Evolutionary conservation across 1,284 basidiomycete species (phyloP), one percentile per base, ranked within the genome.

Genomic region (Austroboletus novae-zelandiae): DNA sequence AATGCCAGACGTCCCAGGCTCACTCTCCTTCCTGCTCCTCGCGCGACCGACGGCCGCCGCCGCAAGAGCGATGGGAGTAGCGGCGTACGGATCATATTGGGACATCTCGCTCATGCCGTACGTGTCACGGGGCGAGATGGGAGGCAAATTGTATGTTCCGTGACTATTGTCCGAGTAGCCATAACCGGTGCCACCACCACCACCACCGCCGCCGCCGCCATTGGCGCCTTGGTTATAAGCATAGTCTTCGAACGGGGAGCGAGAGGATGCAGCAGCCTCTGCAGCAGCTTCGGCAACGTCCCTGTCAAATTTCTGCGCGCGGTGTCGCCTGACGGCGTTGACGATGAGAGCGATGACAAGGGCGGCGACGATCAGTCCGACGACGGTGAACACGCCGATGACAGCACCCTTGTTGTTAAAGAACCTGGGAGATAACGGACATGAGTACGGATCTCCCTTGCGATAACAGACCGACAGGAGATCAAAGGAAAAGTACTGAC

Each of bases 401-500:
- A 89, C 83, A 0, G 84, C 86, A 27, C 78, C 83, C 42, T 69
- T 87, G 70, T 89, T 89, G 46, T 74, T 54, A 63, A 87, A 84
- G 71, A 89, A 89, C 41, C 86, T 87, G 53, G 7, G n/a, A 17
- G 1, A n/a, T 9, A 51, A 32, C 42, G 2, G 40, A 45, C n/a
- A 37, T 57, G 51, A 55, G 63, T 15, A 42, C 29, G 23, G 15
- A 47, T 47, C 35, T 25, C 40, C 37, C 17, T 15, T 15, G 32
- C 32, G 32, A 15, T 34, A 11, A 6, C 32, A 5, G 11, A 11
- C 32, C 30, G 17, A 15, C 9, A 18, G 35, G 15, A 8, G 36
- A 37, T 11, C 5, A 9, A 15, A n/a, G 1, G 8, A 25, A 9
- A 3, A 1, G 36, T 15, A 67, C 64, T 51, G n/a, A 66, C 64